phyloP scores from a whole-genome alignment of 176 grass and related monocot species.

The Phoenix roebelenii region DNA sequence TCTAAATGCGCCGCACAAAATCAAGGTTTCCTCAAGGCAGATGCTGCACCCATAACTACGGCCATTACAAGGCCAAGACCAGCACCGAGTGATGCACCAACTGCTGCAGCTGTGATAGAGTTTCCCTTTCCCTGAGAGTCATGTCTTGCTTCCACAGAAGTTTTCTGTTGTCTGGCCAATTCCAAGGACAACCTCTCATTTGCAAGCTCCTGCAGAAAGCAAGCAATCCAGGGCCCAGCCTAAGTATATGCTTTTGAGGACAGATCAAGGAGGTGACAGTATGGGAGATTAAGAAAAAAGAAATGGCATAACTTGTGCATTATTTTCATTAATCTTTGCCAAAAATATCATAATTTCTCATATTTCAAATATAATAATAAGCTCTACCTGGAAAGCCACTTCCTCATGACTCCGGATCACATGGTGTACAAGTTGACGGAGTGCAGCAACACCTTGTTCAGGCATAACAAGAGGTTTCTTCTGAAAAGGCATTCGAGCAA shows the following conservation, averaged over 20 bases:
- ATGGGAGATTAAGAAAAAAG: too few relatives aligned
- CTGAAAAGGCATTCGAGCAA: constrained; percentile 42
- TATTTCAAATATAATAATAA: not conserved
- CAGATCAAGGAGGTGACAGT: too few relatives aligned
- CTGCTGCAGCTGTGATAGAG: constrained; percentile 70
- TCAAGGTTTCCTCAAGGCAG: constrained; percentile 76
- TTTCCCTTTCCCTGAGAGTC: constrained; percentile 45
- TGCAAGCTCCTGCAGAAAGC: constrained; percentile 43
- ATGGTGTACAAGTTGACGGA: constrained; percentile 59
- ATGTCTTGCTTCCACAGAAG: constrained; percentile 29
- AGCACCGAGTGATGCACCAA: constrained; percentile 82
- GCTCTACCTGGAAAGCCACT: constrained; percentile 57
- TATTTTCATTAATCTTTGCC: too few relatives aligned
- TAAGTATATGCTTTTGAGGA: not conserved
- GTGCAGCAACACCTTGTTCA: constrained; percentile 54
- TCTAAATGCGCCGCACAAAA: not conserved
- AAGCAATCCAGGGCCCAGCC: not conserved
- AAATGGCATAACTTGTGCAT: too few relatives aligned
- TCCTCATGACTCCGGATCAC: constrained; percentile 56
- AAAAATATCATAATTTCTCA: not conserved
- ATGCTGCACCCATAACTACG: constrained; percentile 90
- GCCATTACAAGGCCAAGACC: constrained; percentile 87
- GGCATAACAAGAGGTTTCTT: constrained; percentile 63
- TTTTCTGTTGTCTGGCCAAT: constrained; percentile 43
- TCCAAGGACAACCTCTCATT: constrained; percentile 53